Evolutionary conservation across 768 basidiomycete genomes (phyloP).

Genomic region (Tylopilus sp.): DNA sequence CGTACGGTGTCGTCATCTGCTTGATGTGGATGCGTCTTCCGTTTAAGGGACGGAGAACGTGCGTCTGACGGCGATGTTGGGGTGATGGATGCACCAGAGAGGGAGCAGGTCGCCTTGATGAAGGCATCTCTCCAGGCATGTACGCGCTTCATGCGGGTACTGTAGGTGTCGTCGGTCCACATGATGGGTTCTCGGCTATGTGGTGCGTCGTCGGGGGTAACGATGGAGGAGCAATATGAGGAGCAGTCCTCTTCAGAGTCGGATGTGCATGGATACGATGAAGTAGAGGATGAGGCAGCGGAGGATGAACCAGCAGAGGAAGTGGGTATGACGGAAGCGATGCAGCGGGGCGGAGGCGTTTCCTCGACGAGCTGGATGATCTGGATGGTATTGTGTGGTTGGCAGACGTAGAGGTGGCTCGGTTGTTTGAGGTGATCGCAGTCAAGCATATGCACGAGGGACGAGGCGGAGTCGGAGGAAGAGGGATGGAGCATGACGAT

Average conservation of each 20-base stretch:
- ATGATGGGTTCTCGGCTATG: conserved; percentile 21
- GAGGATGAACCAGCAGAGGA: conserved; percentile 41
- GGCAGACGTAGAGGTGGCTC: conserved; percentile 44
- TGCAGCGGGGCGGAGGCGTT: conserved; percentile 43
- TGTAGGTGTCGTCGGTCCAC: conserved; percentile 48
- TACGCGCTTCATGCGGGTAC: conserved; percentile 60
- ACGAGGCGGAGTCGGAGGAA: conserved; percentile 23
- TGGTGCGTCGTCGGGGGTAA: conserved; percentile 38
- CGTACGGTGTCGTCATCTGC: conserved; percentile 41
- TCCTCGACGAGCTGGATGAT: conserved; percentile 77
- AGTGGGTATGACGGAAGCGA: conserved; percentile 33
- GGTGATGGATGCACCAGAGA: conserved; percentile 36
- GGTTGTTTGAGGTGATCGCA: conserved; percentile 35
- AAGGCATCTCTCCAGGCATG: conserved; percentile 67
- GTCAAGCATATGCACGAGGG: conserved; percentile 21
- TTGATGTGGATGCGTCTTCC: conserved; percentile 37
- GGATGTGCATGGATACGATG: conserved; percentile 36
- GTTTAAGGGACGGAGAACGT: conserved; percentile 44
- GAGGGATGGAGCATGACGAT: conserved; percentile 25
- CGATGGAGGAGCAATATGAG: conserved; percentile 72
- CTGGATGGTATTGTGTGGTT: conserved; percentile 51
- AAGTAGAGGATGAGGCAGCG: conserved; percentile 33
- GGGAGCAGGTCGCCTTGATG: conserved; percentile 40
- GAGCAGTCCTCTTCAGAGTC: conserved; percentile 46
- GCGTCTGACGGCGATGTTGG: conserved; percentile 8